Base-by-base conservation (phyloP, 129 eudicot genomes). In the Centrapalus pauciflorus region DNA sequence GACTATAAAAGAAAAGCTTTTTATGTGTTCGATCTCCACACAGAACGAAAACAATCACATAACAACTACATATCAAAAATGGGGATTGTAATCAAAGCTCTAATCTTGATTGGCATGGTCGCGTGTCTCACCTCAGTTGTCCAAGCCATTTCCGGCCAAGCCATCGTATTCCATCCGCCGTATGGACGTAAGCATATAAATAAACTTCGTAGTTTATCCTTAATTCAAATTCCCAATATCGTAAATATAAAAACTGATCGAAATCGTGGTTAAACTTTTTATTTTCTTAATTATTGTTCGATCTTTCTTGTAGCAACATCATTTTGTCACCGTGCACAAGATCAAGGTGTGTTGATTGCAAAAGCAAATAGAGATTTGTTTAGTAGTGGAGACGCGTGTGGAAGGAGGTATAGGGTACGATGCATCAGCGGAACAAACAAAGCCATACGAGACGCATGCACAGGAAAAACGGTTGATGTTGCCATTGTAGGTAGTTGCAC, bases 171-270 rank as follows among this genome's bases (percentile, higher is more conserved):
- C 43, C 46, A 16, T 4, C 77, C 77, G 8, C 79, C 79, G 24
- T 81, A 81, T 28, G 28, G 27, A 60, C 85, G 79, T 81, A 67
- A 72, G 82, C n/a, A n/a, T n/a, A n/a, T n/a, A n/a, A n/a, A n/a
- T n/a, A n/a, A n/a, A n/a, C n/a, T n/a, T n/a, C n/a, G n/a, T 73
- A 26, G 7, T 73, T 10, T 51, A 16, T 21, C 23, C 56, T 30
- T n/a, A n/a, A n/a, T n/a, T 63, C 11, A 2, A 12, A 55, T 24
- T 12, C 17, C 27, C 26, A n/a, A 17, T 0, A 33, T 2, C 26
- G n/a, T n/a, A n/a, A n/a, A n/a, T n/a, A 37, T 33, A 23, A 10
- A 51, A 3, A 61, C 14, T 63, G 28, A n/a, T n/a, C n/a, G 14
- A 2, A 8, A 2, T 21, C 5, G 7, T n/a, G 4, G 3, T 45